Evolutionary conservation across 768 basidiomycete genomes (phyloP).

Genomic region (Kondoa malvinella): DNA sequence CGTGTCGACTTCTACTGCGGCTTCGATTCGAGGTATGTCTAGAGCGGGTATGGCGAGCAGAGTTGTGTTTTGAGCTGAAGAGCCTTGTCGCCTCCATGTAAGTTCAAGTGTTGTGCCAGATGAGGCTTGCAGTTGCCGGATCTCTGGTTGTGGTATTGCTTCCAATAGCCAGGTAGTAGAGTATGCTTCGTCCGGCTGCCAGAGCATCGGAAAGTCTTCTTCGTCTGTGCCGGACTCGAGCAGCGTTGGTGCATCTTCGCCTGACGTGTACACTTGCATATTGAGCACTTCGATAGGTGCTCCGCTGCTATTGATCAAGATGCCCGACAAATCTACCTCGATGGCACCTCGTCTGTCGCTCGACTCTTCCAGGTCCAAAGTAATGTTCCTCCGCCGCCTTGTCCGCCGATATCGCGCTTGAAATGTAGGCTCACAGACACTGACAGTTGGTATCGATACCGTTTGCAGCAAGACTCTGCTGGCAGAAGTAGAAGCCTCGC

Average conservation of each 20-base stretch:
- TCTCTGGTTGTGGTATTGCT: neutral
- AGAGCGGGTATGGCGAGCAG: neutral
- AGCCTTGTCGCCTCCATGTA: neutral
- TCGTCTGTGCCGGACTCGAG: neutral
- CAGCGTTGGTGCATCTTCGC: neutral
- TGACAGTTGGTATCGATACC: neutral
- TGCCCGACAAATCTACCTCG: neutral
- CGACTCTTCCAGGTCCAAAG: neutral
- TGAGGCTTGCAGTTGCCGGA: neutral
- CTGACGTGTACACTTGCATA: neutral
- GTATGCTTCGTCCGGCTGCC: neutral
- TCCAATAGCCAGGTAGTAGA: neutral
- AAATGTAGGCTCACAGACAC: neutral
- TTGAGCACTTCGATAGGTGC: neutral
- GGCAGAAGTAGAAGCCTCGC: neutral
- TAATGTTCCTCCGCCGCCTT: neutral
- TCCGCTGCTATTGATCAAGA: neutral
- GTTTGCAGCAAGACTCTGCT: neutral
- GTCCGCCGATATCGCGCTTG: neutral
- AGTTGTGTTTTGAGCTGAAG: neutral
- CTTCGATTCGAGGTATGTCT: neutral
- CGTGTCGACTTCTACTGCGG: neutral
- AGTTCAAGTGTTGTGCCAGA: neutral
- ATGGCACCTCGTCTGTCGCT: neutral
- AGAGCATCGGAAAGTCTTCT: neutral